A percentile compares a stretch with the other conserved stretches of the same genome.
Conservation (phyloP, 2,329 filamentous ascomycete genomes). For the Xylaria arbuscula region DNA sequence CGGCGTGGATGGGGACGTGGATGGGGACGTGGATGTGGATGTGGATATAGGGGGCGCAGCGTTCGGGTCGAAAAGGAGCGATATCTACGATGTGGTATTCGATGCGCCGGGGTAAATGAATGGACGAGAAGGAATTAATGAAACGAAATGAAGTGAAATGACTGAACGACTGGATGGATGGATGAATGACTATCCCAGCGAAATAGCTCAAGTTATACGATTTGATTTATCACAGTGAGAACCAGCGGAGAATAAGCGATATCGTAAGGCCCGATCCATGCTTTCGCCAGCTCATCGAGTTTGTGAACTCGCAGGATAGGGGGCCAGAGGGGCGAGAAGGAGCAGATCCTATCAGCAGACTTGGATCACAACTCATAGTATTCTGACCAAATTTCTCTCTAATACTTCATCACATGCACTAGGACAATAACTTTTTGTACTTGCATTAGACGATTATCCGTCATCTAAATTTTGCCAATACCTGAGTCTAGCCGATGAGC, state of each 20-base stretch:
- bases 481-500: conserved; percentile 36
- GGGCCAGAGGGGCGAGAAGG: not conserved
- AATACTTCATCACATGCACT: conserved; percentile 22
- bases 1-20: not conserved
- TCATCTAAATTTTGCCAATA: conserved; percentile 38
- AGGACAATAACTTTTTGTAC: conserved; percentile 7
- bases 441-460: conserved; percentile 22
- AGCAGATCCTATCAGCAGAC: not conserved
- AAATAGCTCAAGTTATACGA: not conserved
- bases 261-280: not conserved
- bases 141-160: not conserved
- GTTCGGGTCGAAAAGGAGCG: conserved; percentile 41
- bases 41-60: conserved; percentile 6
- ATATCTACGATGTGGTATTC: conserved; percentile 47
- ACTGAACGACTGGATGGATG: not conserved
- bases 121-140: not conserved
- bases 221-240: not conserved
- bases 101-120: conserved; percentile 23
- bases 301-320: not conserved
- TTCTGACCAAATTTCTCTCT: not conserved
- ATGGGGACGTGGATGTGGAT: not conserved
- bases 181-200: not conserved
- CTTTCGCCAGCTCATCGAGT: not conserved
- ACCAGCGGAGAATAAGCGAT: not conserved
- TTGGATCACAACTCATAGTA: not conserved